Evolutionary conservation across 768 basidiomycete species (phyloP).

Genomic region (Auricularia cornea): DNA sequence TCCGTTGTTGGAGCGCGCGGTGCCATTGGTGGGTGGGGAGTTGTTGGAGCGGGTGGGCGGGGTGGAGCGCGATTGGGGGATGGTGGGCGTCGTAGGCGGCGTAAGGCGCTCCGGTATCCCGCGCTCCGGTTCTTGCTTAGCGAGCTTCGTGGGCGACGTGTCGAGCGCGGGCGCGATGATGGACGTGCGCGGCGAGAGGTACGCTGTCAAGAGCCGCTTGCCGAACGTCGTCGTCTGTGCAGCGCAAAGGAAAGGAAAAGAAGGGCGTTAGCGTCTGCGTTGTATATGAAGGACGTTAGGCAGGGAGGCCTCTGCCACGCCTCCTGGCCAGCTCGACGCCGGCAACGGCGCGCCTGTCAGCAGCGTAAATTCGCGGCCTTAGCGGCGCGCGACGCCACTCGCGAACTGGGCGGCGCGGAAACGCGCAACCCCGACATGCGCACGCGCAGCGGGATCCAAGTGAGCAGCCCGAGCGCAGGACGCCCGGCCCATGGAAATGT

Average conservation of each 20-base stretch:
- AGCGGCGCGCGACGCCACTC: too few relatives aligned
- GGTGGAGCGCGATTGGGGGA: background rate
- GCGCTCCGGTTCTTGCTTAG: background rate
- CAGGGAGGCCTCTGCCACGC: too few relatives aligned
- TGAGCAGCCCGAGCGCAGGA: too few relatives aligned
- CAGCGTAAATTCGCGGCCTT: too few relatives aligned
- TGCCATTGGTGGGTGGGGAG: conserved; percentile 50
- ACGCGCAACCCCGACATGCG: too few relatives aligned
- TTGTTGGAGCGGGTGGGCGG: background rate
- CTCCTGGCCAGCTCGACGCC: too few relatives aligned
- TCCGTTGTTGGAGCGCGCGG: conserved; percentile 64
- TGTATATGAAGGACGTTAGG: too few relatives aligned
- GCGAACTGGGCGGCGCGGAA: too few relatives aligned
- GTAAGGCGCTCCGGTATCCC: background rate
- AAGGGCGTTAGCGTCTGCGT: background rate
- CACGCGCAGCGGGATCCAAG: too few relatives aligned
- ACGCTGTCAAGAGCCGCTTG: conserved; percentile 1
- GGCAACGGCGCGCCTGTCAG: too few relatives aligned
- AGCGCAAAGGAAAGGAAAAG: background rate
- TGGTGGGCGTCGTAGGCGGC: background rate
- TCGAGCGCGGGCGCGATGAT: background rate
- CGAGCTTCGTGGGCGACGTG: too few relatives aligned
- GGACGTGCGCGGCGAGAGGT: background rate
- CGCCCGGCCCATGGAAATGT: too few relatives aligned
- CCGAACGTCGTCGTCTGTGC: conserved; percentile 2